Conservation (phyloP, 2,329 filamentous ascomycete species). For the Chaetothyriales sp. region DNA sequence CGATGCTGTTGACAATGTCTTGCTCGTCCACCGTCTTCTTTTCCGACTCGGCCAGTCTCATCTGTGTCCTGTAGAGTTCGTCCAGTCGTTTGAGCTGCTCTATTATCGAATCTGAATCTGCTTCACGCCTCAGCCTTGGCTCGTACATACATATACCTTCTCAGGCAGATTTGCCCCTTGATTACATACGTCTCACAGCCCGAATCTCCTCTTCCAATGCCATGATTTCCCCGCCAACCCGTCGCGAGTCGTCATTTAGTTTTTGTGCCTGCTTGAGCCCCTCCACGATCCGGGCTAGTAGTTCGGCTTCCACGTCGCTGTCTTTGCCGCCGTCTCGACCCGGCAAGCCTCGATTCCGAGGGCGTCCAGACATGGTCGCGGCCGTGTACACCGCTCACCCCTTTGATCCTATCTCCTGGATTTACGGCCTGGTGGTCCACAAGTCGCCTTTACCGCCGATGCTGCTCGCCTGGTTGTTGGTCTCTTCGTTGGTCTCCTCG, state of each 20-base stretch:
- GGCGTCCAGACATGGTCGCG: slow-evolving; percentile 13
- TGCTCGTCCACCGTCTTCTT: slow-evolving; percentile 36
- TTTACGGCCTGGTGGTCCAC: too few species aligned
- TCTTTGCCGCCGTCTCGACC: slow-evolving; percentile 15
- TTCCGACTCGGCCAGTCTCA: slow-evolving; percentile 36
- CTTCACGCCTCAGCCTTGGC: neutral
- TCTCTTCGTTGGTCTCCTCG: too few species aligned
- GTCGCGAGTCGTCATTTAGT: slow-evolving; percentile 13
- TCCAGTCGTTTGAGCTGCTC: slow-evolving; percentile 26
- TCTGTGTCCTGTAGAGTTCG: slow-evolving; percentile 32
- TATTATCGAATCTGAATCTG: slow-evolving; percentile 12
- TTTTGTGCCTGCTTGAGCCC: slow-evolving; percentile 15
- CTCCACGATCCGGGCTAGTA: slow-evolving; percentile 13
- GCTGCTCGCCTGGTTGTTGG: too few species aligned
- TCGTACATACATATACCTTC: slow-evolving; percentile 1
- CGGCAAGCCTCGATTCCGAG: slow-evolving; percentile 10
- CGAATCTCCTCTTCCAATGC: slow-evolving; percentile 32
- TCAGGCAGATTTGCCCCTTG: neutral
- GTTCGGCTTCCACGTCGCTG: slow-evolving; percentile 15
- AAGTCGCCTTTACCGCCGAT: too few species aligned
- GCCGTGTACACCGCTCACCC: neutral
- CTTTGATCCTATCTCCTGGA: neutral
- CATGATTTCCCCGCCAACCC: slow-evolving; percentile 28
- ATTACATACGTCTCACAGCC: slow-evolving; percentile 6
- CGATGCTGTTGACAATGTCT: slow-evolving; percentile 38